Conservation (phyloP, 805 yeast species). For the Hanseniaspora occidentalis region DNA sequence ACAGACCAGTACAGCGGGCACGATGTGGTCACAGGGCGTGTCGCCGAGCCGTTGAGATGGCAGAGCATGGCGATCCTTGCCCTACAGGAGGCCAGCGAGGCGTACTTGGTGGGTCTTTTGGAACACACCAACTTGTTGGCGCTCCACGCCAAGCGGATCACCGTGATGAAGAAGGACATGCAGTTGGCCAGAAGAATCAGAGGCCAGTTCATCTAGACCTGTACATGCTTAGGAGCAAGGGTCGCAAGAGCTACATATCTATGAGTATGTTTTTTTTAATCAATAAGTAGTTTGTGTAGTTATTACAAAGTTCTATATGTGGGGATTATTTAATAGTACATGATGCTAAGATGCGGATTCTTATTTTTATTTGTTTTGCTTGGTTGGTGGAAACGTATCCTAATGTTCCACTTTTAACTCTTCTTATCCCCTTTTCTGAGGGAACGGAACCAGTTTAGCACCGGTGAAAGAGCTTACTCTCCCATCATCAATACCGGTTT, state of each 20-base stretch:
- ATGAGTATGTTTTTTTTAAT: background rate
- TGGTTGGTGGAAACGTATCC: background rate
- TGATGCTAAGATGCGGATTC: background rate
- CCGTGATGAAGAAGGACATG: constrained; percentile 74
- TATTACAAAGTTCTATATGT: too few species aligned
- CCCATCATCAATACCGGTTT: too few species aligned
- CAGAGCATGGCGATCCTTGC: constrained; percentile 69
- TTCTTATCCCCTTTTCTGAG: too few species aligned
- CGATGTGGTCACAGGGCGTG: constrained; percentile 28
- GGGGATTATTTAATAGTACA: background rate
- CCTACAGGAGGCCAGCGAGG: constrained; percentile 72
- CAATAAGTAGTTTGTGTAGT: background rate
- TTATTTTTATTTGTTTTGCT: background rate
- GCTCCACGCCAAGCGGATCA: constrained; percentile 70
- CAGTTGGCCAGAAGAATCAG: constrained; percentile 69
- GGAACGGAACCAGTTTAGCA: background rate
- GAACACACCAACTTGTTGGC: constrained; percentile 74
- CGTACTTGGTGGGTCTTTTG: constrained; percentile 55
- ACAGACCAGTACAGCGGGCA: constrained; percentile 38
- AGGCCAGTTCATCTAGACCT: constrained; percentile 30
- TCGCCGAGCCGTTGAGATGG: constrained; percentile 54
- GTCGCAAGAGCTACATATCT: background rate
- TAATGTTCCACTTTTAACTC: too few species aligned
- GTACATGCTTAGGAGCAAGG: background rate
- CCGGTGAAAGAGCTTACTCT: background rate